Evolutionary conservation across 768 basidiomycete species (phyloP).

Genomic region (Lentinula aciculospora): DNA sequence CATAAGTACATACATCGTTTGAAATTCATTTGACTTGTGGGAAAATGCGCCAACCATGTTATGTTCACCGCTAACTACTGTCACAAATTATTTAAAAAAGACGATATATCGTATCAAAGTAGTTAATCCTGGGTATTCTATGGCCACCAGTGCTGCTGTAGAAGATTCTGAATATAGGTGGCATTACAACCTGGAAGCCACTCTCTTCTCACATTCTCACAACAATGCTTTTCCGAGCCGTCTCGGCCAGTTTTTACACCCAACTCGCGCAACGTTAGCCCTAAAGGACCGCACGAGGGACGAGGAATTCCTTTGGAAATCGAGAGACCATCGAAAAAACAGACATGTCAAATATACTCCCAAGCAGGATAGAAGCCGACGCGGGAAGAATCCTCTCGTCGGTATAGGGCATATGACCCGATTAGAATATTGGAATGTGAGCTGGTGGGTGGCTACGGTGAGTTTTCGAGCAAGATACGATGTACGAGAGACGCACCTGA

Average conservation of each 20-base stretch:
- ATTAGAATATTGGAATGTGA: slow-evolving; percentile 38
- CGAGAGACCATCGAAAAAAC: slow-evolving; percentile 32
- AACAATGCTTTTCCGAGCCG: background rate
- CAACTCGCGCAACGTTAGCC: background rate
- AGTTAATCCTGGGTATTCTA: background rate
- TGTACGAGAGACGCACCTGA: background rate
- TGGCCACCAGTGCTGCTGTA: background rate
- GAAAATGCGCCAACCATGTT: no score
- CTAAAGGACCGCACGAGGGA: background rate
- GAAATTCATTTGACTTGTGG: no score
- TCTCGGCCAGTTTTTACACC: background rate
- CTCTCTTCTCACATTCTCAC: background rate
- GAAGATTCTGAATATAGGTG: background rate
- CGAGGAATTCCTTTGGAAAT: slow-evolving; percentile 28
- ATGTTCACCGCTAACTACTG: no score
- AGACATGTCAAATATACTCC: slow-evolving; percentile 24
- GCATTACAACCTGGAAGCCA: background rate
- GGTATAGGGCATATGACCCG: slow-evolving; percentile 23
- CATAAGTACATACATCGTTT: no score
- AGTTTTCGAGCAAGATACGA: slow-evolving; percentile 8
- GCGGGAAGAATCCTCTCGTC: slow-evolving; percentile 11
- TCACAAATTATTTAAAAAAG: no score
- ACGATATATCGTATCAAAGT: no score
- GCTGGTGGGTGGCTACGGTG: slow-evolving; percentile 38
- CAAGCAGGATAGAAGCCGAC: slow-evolving; percentile 11